Evolutionary conservation across 257 asterid genomes (phyloP), one percentile per base, ranked within the genome.

Genomic region (Linderniella brevidens): DNA sequence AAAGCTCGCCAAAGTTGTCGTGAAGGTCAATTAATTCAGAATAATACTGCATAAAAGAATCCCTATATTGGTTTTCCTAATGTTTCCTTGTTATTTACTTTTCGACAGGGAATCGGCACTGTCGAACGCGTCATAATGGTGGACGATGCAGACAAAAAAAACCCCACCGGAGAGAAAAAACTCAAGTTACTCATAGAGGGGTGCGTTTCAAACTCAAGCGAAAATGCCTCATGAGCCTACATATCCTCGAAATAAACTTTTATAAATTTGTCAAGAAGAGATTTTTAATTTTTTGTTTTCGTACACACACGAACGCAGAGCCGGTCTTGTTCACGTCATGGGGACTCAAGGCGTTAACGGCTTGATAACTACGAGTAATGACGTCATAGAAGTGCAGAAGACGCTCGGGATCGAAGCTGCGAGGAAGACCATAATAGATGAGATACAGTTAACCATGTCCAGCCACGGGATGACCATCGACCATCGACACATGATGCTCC

Each of bases 321-420:
- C 82, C 57, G 93, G 88, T 58, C 92, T 88, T 64, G 68, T 72
- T 35, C 69, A 79, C 45, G 97, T 88, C 29, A 80, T 88, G 93
- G 97, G 97, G 67, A 84, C 67, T 25, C 82, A 76, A 40, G 95
- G 97, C 68, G 73, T 84, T 56, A 63, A 76, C 68, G 95, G 93
- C 29, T 20, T 29, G 56, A 60, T 72, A 17, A 84, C 95, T 1
- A 70, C 39, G 39, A 70, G 90, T 70, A 84, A 80, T 64, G 82
- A 88, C 57, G 53, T 88, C 54, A 46, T 78, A 57, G 97, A 88
- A 75, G 83, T 84, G 51, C 60, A 67, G 39, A 61, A 54, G 20
- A 72, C 74, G 1, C 92, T 88, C 37, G 97, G 97, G 68, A 83
- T 88, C 53, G 97, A 88, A 76, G 95, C 95, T 61, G 92, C 97